Conservation (phyloP, 768 basidiomycete genomes). For the Lentinula aciculospora region DNA sequence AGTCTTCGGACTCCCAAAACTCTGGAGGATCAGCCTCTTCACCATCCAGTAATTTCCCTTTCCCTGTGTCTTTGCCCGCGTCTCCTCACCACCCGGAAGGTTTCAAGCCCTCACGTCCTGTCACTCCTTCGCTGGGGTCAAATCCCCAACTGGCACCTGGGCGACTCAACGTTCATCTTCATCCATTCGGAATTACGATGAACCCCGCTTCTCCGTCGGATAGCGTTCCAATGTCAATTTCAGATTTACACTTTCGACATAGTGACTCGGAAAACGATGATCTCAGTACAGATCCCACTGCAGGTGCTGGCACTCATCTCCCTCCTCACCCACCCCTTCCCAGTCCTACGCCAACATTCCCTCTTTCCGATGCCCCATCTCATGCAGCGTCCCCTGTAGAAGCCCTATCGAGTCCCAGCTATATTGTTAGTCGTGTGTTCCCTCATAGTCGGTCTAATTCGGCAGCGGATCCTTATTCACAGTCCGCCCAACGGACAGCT, state of each 20-base stretch:
- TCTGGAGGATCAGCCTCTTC: conserved; percentile 14
- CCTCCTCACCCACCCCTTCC: conserved; percentile 12
- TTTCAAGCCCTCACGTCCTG: conserved; percentile 14
- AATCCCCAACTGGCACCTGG: background rate
- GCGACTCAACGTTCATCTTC: conserved; percentile 17
- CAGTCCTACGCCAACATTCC: background rate
- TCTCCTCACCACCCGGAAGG: conserved; percentile 30
- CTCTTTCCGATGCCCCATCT: background rate
- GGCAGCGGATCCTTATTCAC: background rate
- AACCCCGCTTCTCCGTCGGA: conserved; percentile 46
- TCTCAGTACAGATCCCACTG: conserved; percentile 16
- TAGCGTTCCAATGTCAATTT: conserved; percentile 51
- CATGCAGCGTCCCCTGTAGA: background rate
- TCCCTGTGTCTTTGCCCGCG: conserved; percentile 39
- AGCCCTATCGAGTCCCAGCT: conserved; percentile 2
- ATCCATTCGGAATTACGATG: conserved; percentile 23
- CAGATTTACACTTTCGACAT: conserved; percentile 45
- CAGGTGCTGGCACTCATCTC: conserved; percentile 1
- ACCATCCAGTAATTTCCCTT: conserved; percentile 29
- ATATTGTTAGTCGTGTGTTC: conserved; percentile 8
- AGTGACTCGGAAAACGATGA: conserved; percentile 19
- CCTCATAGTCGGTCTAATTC: background rate
- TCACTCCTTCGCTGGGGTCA: conserved; percentile 4
- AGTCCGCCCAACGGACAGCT: background rate
- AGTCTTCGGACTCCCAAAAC: conserved; percentile 12